Conservation (phyloP, 495 filamentous ascomycete genomes). For the Tuber magnatum region DNA sequence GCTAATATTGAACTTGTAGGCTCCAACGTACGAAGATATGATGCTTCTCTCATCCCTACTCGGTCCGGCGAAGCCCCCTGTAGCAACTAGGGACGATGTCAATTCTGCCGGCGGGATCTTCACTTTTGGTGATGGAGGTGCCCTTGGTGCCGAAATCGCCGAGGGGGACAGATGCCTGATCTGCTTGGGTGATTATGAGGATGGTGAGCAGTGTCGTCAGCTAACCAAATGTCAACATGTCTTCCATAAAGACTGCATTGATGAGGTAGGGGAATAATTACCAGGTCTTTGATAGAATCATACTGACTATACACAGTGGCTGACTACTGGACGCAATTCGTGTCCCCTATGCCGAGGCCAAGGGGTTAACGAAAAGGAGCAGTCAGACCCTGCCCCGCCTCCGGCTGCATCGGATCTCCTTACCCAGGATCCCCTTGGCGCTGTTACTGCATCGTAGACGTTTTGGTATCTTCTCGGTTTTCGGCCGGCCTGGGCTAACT, state of each 20-base stretch:
- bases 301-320: constrained; percentile 51
- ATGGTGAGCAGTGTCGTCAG: constrained; percentile 55
- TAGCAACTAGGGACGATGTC: constrained; percentile 61
- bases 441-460: constrained; percentile 18
- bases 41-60: constrained; percentile 63
- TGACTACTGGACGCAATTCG: constrained; percentile 72
- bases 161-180: constrained; percentile 62
- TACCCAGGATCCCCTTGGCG: constrained; percentile 22
- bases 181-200: constrained; percentile 65
- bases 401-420: constrained; percentile 17
- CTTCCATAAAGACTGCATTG: constrained; percentile 69
- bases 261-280: constrained; percentile 53
- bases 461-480: not conserved
- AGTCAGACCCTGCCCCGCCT: constrained; percentile 11
- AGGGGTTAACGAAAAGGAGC: constrained; percentile 56
- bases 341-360: constrained; percentile 67
- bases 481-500: not conserved
- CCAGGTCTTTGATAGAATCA: not conserved
- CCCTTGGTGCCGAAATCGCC: constrained; percentile 47
- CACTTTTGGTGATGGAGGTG: constrained; percentile 48
- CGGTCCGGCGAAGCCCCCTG: constrained; percentile 67
- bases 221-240: constrained; percentile 62
- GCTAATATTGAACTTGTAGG: constrained; percentile 43
- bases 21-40: constrained; percentile 76
- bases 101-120: constrained; percentile 57